Base-by-base conservation (phyloP, 148 eudicot genomes). In the Nepenthes gracilis region DNA sequence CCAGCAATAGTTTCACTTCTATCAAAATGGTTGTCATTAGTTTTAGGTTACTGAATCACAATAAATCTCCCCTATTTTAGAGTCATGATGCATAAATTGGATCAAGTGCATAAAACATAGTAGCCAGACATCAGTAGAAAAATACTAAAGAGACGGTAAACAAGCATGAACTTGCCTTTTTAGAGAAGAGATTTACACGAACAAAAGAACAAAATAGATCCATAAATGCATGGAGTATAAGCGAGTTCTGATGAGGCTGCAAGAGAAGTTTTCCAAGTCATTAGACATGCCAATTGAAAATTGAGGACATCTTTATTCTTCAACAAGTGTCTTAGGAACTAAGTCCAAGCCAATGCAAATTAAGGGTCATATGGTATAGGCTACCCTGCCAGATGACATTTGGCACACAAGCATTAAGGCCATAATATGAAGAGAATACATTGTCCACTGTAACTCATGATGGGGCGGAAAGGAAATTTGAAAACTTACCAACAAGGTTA, bases 201-300 rank as follows among this genome's bases (percentile, higher is more conserved):
- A 86, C 91, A 75, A 92, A 92, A 54, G 98, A 78, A 67, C 98
- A 92, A 78, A 92, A 92, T 37, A 92, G 96, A 75, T 88, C 98
- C 98, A 92, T 92, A 78, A 92, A 92, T 33, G 90, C 95, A 51
- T 92, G 96, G 60, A 92, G 79, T 78, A 92, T 88, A 65, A 88
- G 88, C 58, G 88, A 88, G 67, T 92, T 92, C 70, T 92, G 98
- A 75, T 92, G 98, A 60, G 98, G 98, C 98, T 92, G 94, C 91
- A 80, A 68, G 63, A 60, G 35, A 69, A 78, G 69, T 33, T 63
- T 12, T 56, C 60, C 48, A 47, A 66, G 56, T 47, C 63, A 73
- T 81, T 69, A 83, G 77, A 71, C 48, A 59, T 50, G 52, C 47
- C 54, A 68, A 66, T 57, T 13, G 59, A 55, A 64, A 36, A 23